Conservation (phyloP, 352 stramenopile species). For the Pythium graminicola region DNA sequence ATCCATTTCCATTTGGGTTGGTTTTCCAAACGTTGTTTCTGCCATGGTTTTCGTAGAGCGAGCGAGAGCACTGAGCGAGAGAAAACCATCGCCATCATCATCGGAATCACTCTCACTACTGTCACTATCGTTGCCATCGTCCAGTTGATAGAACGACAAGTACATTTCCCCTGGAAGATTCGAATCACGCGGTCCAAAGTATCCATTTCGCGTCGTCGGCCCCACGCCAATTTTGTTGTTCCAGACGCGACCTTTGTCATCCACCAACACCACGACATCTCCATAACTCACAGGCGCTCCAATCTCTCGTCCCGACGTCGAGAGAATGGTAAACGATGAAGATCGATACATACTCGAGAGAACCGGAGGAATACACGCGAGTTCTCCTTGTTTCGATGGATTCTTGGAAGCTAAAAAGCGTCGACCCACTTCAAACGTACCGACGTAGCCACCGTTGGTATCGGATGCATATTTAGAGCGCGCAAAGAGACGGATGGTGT, state of each 20-base stretch:
- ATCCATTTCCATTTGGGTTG: constrained; percentile 48
- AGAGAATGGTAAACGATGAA: constrained; percentile 64
- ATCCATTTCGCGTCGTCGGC: constrained; percentile 70
- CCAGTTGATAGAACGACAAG: constrained; percentile 65
- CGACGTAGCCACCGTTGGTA: constrained; percentile 42
- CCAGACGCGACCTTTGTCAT: constrained; percentile 58
- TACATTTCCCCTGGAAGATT: constrained; percentile 77
- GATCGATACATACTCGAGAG: constrained; percentile 32
- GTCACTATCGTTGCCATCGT: constrained; percentile 22
- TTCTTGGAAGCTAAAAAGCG: constrained; percentile 56
- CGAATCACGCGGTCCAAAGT: constrained; percentile 63
- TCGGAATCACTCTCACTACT: constrained; percentile 54
- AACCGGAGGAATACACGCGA: constrained; percentile 62
- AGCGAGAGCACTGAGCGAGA: constrained; percentile 57
- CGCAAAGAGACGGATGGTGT: constrained; percentile 60
- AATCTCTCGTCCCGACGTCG: constrained; percentile 41
- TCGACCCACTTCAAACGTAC: constrained; percentile 59
- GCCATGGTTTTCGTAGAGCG: constrained; percentile 45
- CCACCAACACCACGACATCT: constrained; percentile 75
- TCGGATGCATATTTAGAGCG: constrained; percentile 44
- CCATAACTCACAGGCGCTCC: constrained; percentile 73
- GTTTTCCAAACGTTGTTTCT: constrained; percentile 61
- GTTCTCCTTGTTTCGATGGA: constrained; percentile 51
- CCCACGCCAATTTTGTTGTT: constrained; percentile 84
- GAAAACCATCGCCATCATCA: constrained; percentile 53